These are phyloP conservation scores for Picea glauca DNA, from an alignment of 75 land plant species.

Conservation along the genomic window DNA sequence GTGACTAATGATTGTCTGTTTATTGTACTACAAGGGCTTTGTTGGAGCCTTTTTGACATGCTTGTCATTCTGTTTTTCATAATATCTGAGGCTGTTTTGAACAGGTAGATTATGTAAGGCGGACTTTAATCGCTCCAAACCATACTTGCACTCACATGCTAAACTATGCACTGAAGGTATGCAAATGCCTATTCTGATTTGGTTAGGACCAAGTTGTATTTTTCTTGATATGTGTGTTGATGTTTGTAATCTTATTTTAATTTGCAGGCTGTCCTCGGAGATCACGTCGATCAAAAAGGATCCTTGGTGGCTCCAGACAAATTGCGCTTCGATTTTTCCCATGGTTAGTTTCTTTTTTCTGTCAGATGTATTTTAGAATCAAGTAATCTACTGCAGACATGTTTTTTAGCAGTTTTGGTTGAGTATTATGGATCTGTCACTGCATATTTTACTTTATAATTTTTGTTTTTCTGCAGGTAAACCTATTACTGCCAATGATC, in stretches of 20 bases:
- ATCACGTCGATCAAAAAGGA: slow-evolving; percentile 96
- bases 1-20: slow-evolving; percentile 21
- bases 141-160: slow-evolving; percentile 97
- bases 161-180: slow-evolving; percentile 93
- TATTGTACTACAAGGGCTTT: slow-evolving; percentile 8
- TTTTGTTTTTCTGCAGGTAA: slow-evolving; percentile 48
- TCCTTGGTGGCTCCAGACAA: slow-evolving; percentile 96
- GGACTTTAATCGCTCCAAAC: slow-evolving; percentile 83
- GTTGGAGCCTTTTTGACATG: not conserved
- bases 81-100: not conserved
- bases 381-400: not conserved
- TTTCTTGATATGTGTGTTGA: not conserved
- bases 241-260: not conserved
- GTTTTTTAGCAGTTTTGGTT: not conserved
- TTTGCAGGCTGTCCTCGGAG: slow-evolving; percentile 85
- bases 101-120: slow-evolving; percentile 89
- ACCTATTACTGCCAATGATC: slow-evolving; percentile 64
- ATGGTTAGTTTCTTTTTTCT: slow-evolving; percentile 38
- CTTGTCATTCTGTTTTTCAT: slow-evolving; percentile 1
- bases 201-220: not conserved
- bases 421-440: not conserved
- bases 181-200: not conserved
- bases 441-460: not conserved
- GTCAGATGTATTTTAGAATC: not conserved
- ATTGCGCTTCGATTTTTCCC: slow-evolving; percentile 93